A percentile compares a stretch with the other conserved stretches of the same genome.
Conservation (phyloP, 192 early-diverging fungal genomes). For the Umbelopsis isabellina region DNA sequence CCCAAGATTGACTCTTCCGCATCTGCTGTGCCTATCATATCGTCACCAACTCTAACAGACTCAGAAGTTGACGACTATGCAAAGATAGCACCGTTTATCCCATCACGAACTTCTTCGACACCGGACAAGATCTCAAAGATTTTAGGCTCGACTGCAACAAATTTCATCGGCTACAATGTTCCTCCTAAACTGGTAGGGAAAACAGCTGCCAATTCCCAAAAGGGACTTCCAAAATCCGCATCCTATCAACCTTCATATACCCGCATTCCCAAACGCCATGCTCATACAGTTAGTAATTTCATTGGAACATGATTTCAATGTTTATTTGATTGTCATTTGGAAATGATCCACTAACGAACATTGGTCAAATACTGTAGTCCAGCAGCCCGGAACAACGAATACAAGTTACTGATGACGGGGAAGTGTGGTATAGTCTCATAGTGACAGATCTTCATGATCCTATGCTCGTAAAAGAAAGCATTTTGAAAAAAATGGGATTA, state of each 20-base stretch:
- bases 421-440: slow-evolving; percentile 41
- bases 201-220: neutral
- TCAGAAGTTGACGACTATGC: slow-evolving; percentile 16
- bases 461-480: slow-evolving; percentile 22
- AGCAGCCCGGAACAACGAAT: slow-evolving; percentile 26
- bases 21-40: neutral
- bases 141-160: slow-evolving; percentile 29
- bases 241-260: slow-evolving; percentile 12
- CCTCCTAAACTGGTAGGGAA: slow-evolving; percentile 18
- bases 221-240: neutral
- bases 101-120: slow-evolving; percentile 35
- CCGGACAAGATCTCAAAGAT: slow-evolving; percentile 38
- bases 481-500: slow-evolving; percentile 33
- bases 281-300: neutral
- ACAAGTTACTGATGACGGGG: slow-evolving; percentile 39
- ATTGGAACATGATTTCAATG: neutral
- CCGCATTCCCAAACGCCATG: slow-evolving; percentile 7
- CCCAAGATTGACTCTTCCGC: neutral
- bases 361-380: neutral
- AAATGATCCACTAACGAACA: neutral
- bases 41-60: slow-evolving; percentile 2
- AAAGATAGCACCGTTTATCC: slow-evolving; percentile 28
- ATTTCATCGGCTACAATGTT: slow-evolving; percentile 11
- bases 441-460: slow-evolving; percentile 30
- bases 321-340: neutral